Evolutionary conservation across 805 yeast genomes (phyloP).

Genomic region (Schizosaccharomyces lindneri): DNA sequence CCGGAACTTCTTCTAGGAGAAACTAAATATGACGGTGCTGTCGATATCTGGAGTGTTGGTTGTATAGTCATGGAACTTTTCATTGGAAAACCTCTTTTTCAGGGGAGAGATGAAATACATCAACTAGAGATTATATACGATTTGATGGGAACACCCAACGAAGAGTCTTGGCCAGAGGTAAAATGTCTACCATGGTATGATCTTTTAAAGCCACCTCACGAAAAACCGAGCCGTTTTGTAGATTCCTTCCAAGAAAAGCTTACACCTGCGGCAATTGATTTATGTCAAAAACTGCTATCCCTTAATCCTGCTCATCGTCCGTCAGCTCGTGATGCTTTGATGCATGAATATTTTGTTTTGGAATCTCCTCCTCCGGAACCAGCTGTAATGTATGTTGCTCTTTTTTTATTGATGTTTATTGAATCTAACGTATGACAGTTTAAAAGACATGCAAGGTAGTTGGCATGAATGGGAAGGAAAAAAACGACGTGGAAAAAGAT

Average conservation of each 20-base stretch:
- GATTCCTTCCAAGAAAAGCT: conserved; percentile 18
- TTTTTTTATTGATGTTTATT: neutral
- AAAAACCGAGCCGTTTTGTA: conserved; percentile 15
- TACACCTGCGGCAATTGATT: conserved; percentile 27
- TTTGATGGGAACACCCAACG: conserved; percentile 67
- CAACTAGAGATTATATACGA: conserved; percentile 57
- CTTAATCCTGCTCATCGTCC: conserved; percentile 48
- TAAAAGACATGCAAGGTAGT: conserved; percentile 44
- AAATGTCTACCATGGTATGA: conserved; percentile 79
- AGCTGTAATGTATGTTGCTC: conserved; percentile 17
- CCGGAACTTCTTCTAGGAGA: conserved; percentile 82
- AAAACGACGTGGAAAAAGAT: conserved; percentile 24
- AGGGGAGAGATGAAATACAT: conserved; percentile 69
- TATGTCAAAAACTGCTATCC: conserved; percentile 36
- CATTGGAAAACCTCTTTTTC: conserved; percentile 50
- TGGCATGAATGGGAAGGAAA: conserved; percentile 97
- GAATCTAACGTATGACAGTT: conserved; percentile 6
- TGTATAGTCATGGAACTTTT: conserved; percentile 69
- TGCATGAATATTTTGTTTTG: conserved; percentile 43
- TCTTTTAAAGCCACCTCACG: conserved; percentile 36
- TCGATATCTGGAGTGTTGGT: conserved; percentile 94
- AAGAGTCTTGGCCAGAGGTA: conserved; percentile 53
- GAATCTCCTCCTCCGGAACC: conserved; percentile 37
- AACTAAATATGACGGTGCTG: conserved; percentile 70
- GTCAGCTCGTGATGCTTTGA: conserved; percentile 43